A percentile compares a stretch with the other conserved stretches of the same genome.
These are phyloP conservation scores for Dysphania ambrosioides DNA, from an alignment of 148 eudicot species.

Conservation along the genomic window DNA sequence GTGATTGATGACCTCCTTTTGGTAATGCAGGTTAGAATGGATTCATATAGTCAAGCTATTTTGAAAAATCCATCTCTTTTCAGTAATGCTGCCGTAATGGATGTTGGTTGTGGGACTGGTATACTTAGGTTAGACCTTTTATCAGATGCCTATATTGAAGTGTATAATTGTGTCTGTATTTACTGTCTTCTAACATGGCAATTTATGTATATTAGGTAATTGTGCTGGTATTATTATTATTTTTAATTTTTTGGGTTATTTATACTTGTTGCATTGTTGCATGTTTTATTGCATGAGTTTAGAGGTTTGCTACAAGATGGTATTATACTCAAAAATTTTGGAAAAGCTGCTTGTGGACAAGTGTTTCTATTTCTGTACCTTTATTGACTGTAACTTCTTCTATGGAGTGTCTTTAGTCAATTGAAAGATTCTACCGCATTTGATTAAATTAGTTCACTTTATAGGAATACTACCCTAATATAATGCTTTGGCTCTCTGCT, in stretches of 20 bases:
- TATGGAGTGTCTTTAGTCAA: background rate
- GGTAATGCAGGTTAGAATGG: constrained; percentile 72
- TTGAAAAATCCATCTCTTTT: constrained; percentile 74
- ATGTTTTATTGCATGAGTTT: background rate
- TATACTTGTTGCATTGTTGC: background rate
- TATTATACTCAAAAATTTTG: background rate
- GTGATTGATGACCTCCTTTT: constrained; percentile 1
- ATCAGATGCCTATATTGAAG: background rate
- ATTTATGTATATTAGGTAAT: background rate
- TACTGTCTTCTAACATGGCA: background rate
- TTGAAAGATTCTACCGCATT: background rate
- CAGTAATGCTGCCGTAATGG: constrained; percentile 66
- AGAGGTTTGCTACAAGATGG: background rate
- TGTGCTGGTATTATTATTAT: background rate
- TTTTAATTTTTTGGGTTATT: background rate
- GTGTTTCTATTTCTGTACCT: background rate
- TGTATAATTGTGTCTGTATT: too few relatives aligned
- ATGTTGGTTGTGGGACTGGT: constrained; percentile 98
- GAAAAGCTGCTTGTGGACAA: background rate
- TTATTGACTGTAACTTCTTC: background rate
- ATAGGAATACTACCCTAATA: background rate
- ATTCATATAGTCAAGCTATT: constrained; percentile 83
- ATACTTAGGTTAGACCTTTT: constrained; percentile 64
- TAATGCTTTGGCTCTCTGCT: background rate
- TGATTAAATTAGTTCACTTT: background rate